Base-by-base conservation (phyloP, 2,329 filamentous ascomycete genomes). In the Penicillium brasilianum region DNA sequence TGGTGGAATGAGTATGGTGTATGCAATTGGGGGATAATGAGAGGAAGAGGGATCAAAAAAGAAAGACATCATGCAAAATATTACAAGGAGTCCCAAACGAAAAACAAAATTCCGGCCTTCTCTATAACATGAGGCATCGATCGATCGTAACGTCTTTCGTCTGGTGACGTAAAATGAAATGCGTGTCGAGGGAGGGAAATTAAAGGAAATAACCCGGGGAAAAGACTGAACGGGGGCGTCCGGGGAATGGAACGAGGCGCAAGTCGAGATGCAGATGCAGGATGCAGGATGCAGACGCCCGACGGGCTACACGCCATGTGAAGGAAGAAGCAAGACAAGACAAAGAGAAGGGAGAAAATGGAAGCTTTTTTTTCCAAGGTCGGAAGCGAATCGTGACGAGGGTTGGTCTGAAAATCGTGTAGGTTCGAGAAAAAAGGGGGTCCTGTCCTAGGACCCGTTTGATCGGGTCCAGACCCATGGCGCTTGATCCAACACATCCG, bases 101-200 rank as follows among this genome's bases (percentile, higher is more conserved):
- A 55, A 66, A 67, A 61, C 62, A 36, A 53, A 59, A 59, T 66
- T 68, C 71, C 67, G 66, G 63, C 69, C 72, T 72, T 74, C 69
- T 76, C 74, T 77, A 77, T 77, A 72, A 71, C 72, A 74, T 76
- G 71, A 76, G 71, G 71, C 74, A 74, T 76, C 70, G 73, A 77
- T 76, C 70, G 73, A 77, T 77, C 76, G 72, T 78, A 76, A 76
- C 68, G 69, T 75, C 74, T 75, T 75, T 74, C 71, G 69, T 74
- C 67, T 64, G 70, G 58, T 57, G 59, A 39, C 37, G 30, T 55
- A 59, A 59, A 61, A 55, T 60, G 59, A 61, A 62, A 63, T 60
- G 71, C 69, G 70, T 74, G 68, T 69, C 65, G 66, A 71, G 64
- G 37, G 32, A 54, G 51, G 55, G 57, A 59, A 61, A 57, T 51